These are phyloP conservation scores for Populus ilicifolia DNA, from an alignment of 345 rosid genomes.

Conservation along the genomic window DNA sequence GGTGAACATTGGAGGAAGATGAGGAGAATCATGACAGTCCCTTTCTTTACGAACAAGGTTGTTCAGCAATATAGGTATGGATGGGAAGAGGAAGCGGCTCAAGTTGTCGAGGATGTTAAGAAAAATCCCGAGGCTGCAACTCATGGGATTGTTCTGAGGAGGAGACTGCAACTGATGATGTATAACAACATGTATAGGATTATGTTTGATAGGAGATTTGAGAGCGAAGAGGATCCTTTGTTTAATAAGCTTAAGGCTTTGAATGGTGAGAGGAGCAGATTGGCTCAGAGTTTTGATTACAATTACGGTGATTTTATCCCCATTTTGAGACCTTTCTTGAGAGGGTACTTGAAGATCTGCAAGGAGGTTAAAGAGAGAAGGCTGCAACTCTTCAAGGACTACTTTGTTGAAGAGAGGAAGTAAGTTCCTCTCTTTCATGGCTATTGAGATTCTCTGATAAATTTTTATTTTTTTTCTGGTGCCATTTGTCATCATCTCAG, in stretches of 20 bases:
- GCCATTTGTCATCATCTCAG: not conserved
- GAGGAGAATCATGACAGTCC: constrained; percentile 98
- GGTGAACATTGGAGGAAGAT: constrained; percentile 99
- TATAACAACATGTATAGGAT: constrained; percentile 92
- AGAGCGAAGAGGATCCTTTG: constrained; percentile 83
- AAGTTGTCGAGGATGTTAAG: constrained; percentile 70
- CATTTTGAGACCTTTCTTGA: constrained; percentile 79
- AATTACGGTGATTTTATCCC: constrained; percentile 98
- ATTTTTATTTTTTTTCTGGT: too few relatives aligned
- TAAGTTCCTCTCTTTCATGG: constrained; percentile 23
- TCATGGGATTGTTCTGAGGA: constrained; percentile 63
- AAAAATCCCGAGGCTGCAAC: constrained; percentile 72
- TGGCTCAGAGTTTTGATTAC: constrained; percentile 95
- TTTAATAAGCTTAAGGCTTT: constrained; percentile 69
- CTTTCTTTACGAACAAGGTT: constrained; percentile 90
- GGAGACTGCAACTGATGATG: constrained; percentile 87
- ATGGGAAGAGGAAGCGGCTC: constrained; percentile 72
- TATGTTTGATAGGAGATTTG: constrained; percentile 92
- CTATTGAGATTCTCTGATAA: not conserved
- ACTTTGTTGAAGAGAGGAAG: constrained; percentile 91
- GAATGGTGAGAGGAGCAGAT: constrained; percentile 88
- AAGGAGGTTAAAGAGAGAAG: constrained; percentile 80
- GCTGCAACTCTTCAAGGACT: constrained; percentile 81
- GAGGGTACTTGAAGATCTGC: constrained; percentile 90
- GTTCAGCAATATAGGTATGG: constrained; percentile 70